Conservation (phyloP, 345 rosid genomes). For the Rhodomyrtus tomentosa region DNA sequence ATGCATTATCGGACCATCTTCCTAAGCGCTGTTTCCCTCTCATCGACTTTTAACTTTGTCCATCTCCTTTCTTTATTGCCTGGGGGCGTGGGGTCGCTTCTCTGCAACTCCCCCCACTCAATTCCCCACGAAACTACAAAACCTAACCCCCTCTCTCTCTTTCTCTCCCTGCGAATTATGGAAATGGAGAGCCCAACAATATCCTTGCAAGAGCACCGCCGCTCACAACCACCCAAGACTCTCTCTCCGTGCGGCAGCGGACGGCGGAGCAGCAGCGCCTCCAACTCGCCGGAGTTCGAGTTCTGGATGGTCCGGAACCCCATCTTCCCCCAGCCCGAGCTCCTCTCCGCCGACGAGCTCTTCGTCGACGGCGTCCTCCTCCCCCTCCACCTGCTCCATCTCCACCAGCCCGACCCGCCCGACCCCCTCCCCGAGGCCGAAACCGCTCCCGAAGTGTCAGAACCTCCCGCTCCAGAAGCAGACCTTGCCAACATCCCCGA, state of each 20-base stretch:
- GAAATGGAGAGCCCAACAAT: conserved; percentile 1
- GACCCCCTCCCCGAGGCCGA: not conserved
- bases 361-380: conserved; percentile 66
- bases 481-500: not conserved
- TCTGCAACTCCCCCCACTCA: not conserved
- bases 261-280: conserved; percentile 2
- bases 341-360: conserved; percentile 67
- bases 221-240: not conserved
- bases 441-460: not conserved
- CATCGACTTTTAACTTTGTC: not conserved
- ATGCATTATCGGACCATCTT: not conserved
- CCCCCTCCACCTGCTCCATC: conserved; percentile 26
- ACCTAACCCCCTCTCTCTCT: not conserved
- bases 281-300: conserved; percentile 63
- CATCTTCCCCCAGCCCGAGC: conserved; percentile 28
- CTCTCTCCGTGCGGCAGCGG: conserved; percentile 10
- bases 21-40: not conserved
- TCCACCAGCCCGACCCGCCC: conserved; percentile 6
- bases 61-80: not conserved
- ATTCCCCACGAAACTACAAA: not conserved
- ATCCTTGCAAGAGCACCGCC: not conserved
- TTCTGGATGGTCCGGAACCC: conserved; percentile 56
- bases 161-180: not conserved
- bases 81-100: not conserved
- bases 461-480: conserved; percentile 1